Evolutionary conservation across 1,284 basidiomycete species (phyloP).

Genomic region (Singerocomus inundabilis): DNA sequence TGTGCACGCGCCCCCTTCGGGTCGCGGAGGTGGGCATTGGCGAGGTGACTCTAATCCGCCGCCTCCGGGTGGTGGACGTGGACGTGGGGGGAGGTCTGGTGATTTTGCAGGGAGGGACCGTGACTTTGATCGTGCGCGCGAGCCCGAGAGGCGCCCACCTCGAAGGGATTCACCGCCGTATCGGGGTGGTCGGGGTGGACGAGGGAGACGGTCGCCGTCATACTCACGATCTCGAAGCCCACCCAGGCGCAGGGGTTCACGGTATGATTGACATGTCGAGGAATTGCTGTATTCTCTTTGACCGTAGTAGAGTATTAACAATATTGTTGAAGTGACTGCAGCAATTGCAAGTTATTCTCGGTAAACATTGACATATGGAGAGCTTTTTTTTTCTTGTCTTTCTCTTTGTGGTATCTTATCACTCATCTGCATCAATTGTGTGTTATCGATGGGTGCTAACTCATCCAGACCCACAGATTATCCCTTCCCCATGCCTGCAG

Average conservation of each 20-base stretch:
- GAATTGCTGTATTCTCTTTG: slow-evolving; percentile 9
- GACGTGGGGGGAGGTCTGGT: slow-evolving; percentile 42
- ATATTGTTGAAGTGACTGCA: too few species aligned
- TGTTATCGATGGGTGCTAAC: slow-evolving; percentile 22
- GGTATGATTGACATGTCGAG: slow-evolving; percentile 30
- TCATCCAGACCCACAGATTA: slow-evolving; percentile 23
- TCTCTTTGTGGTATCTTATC: slow-evolving; percentile 1
- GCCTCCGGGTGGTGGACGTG: slow-evolving; percentile 40
- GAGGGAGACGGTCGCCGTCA: slow-evolving; percentile 39
- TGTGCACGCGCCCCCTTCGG: slow-evolving; percentile 34
- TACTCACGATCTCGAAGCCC: slow-evolving; percentile 35
- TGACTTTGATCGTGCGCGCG: slow-evolving; percentile 36
- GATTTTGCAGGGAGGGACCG: slow-evolving; percentile 37
- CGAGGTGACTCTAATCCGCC: slow-evolving; percentile 56
- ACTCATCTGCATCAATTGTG: neutral
- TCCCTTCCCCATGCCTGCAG: slow-evolving; percentile 29
- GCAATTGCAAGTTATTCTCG: too few species aligned
- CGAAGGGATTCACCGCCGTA: slow-evolving; percentile 48
- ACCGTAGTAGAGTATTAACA: neutral
- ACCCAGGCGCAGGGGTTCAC: slow-evolving; percentile 31
- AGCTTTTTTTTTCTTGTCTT: neutral
- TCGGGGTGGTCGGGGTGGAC: slow-evolving; percentile 38
- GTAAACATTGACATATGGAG: too few species aligned
- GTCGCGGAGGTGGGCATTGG: slow-evolving; percentile 66
- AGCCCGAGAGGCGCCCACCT: slow-evolving; percentile 37